These are phyloP conservation scores for Neurospora sp. DNA, from an alignment of 495 filamentous ascomycete genomes.

Conservation along the genomic window DNA sequence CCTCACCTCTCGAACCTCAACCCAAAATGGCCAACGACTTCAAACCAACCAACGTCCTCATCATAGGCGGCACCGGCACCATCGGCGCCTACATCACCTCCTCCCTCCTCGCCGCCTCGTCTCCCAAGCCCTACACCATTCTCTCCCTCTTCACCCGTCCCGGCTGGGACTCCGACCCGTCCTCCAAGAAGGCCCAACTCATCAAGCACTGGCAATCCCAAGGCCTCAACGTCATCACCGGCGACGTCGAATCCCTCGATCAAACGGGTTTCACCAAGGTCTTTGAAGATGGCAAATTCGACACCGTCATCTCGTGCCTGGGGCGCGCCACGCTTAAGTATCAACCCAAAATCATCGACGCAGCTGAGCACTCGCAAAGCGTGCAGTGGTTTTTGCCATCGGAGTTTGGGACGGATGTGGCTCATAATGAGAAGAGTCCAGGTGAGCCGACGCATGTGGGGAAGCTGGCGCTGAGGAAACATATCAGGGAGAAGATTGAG, in stretches of 20 bases:
- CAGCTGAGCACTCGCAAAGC: slow-evolving; percentile 43
- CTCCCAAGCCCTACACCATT: slow-evolving; percentile 33
- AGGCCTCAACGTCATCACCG: slow-evolving; percentile 49
- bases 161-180: slow-evolving; percentile 23
- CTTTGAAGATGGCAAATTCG: slow-evolving; percentile 40
- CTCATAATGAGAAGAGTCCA: slow-evolving; percentile 47
- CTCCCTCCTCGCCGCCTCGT: slow-evolving; percentile 39
- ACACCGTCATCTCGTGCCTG: slow-evolving; percentile 57
- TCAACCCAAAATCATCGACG: slow-evolving; percentile 49
- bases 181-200: slow-evolving; percentile 35
- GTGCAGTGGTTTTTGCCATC: slow-evolving; percentile 63
- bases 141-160: slow-evolving; percentile 56
- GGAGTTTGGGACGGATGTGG: slow-evolving; percentile 68
- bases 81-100: slow-evolving; percentile 57
- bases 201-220: slow-evolving; percentile 38
- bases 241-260: slow-evolving; percentile 42
- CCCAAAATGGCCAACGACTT: slow-evolving; percentile 15
- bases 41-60: slow-evolving; percentile 43
- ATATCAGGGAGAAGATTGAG: slow-evolving; percentile 39
- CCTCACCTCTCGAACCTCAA: not conserved
- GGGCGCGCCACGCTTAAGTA: slow-evolving; percentile 47
- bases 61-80: slow-evolving; percentile 60
- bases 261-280: slow-evolving; percentile 37
- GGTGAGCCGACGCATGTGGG: slow-evolving; percentile 58
- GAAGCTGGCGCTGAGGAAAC: slow-evolving; percentile 56